Conservation (phyloP, 805 yeast species). For the Candida pseudofarinosa region DNA sequence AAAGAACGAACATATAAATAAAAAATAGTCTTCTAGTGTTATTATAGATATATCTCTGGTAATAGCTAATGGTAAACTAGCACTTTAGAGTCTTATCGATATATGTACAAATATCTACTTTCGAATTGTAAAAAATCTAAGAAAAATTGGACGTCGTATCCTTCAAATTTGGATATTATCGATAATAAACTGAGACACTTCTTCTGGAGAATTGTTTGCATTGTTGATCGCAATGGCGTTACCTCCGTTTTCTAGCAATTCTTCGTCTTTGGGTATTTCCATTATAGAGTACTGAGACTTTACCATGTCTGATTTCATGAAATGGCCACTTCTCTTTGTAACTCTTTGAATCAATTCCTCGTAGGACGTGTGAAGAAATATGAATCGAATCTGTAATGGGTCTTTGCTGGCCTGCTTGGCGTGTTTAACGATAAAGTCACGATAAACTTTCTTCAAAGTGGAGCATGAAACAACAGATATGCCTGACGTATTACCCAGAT, state of each 20-base stretch:
- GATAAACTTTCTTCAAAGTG: constrained; percentile 68
- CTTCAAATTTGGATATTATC: not conserved
- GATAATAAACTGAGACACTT: constrained; percentile 12
- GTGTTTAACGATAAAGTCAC: constrained; percentile 52
- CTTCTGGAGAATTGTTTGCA: constrained; percentile 24
- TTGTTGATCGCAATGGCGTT: constrained; percentile 32
- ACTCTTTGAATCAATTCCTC: constrained; percentile 63
- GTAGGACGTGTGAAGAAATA: constrained; percentile 63
- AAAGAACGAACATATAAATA: too few species aligned
- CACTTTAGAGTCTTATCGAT: too few species aligned
- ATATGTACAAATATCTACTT: too few species aligned
- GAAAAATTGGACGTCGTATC: too few species aligned
- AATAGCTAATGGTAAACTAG: too few species aligned
- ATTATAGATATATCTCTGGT: too few species aligned
- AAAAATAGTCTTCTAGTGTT: too few species aligned
- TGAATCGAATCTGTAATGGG: constrained; percentile 47
- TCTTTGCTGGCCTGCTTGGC: constrained; percentile 17
- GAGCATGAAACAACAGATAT: constrained; percentile 75
- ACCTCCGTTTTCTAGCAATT: constrained; percentile 35
- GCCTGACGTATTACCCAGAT: constrained; percentile 14
- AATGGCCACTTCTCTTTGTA: constrained; percentile 65
- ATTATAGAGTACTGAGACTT: constrained; percentile 70
- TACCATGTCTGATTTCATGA: constrained; percentile 84
- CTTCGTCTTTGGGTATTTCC: constrained; percentile 58
- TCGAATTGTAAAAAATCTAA: too few species aligned